These are phyloP conservation scores for Malania oleifera DNA, from an alignment of 164 flowering plant genomes.

Conservation along the genomic window DNA sequence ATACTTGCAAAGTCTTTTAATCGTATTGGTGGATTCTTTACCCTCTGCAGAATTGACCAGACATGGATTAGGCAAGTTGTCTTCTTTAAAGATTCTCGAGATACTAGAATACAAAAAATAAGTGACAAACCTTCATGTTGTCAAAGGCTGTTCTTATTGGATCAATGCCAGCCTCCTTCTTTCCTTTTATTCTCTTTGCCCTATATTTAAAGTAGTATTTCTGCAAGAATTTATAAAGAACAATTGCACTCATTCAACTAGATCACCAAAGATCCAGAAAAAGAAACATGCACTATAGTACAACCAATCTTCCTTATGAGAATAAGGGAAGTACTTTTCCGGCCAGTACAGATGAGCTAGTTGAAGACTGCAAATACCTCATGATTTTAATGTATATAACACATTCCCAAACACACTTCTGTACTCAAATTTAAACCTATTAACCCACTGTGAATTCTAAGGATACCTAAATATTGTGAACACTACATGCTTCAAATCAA, in stretches of 20 bases:
- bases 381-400: too few relatives aligned
- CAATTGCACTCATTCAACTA: conserved; percentile 10
- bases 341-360: too few relatives aligned
- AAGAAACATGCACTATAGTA: not conserved
- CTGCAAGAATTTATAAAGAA: conserved; percentile 42
- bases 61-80: conserved; percentile 5
- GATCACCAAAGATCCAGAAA: not conserved
- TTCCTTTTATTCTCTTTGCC: conserved; percentile 29
- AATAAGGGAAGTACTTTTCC: too few relatives aligned
- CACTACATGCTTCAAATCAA: too few relatives aligned
- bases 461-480: too few relatives aligned
- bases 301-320: not conserved
- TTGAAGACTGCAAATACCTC: too few relatives aligned
- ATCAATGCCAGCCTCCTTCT: conserved; percentile 71
- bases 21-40: conserved; percentile 89
- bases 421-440: too few relatives aligned
- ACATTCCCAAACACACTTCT: too few relatives aligned
- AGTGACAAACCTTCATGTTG: conserved; percentile 67
- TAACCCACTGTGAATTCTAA: too few relatives aligned
- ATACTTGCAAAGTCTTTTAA: conserved; percentile 82
- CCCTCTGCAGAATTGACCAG: conserved; percentile 55
- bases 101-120: conserved; percentile 1
- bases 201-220: conserved; percentile 38
- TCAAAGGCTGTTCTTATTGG: conserved; percentile 91
- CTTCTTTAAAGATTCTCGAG: not conserved